Evolutionary conservation across 306 rosid species (phyloP), one percentile per base, ranked within the genome.

Genomic region (Ammopiptanthus mongolicus): DNA sequence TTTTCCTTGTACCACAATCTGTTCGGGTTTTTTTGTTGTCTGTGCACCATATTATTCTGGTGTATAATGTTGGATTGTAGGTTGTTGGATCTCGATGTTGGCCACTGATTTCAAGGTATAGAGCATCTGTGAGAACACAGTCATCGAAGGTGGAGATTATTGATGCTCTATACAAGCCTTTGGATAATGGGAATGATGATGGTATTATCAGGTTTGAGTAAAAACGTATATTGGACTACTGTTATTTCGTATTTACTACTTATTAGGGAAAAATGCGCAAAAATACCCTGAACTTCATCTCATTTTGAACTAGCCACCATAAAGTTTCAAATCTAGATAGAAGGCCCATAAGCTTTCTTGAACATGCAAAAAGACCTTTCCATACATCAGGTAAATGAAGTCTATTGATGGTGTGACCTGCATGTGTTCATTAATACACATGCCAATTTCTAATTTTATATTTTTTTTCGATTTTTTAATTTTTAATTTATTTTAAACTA

Each of bases 71-170:
- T 81, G 74, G 47, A 52, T 69, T 84, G 63, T 75, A 90, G 97
- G 98, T 95, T 68, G 98, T 90, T 71, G 90, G 98, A 76, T 95
- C 98, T 66, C 87, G 88, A 77, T 9, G 67, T 67, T 90, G 98
- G 98, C 96, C 97, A 18, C 73, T 86, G 62, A 91, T 95, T 86
- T 91, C 98, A 55, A 88, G 93, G 86, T 95, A 95, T 71, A 88
- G 97, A 73, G 97, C 98, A 44, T 86, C 96, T 19, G 90, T 85
- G 33, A 88, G 97, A 83, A 80, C 90, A 6, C 97, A 95, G 41
- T 80, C 98, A 50, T 85, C 97, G 55, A 95, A 85, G 84, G 70
- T 80, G 75, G 98, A 95, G 85, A 91, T 91, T 84, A 88, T 91
- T 84, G 96, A 95, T 77, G 86, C 91, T 83, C 83, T 95, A n/a